Base-by-base conservation (phyloP, 2,329 filamentous ascomycete species). In the Fusarium pseudograminearum region DNA sequence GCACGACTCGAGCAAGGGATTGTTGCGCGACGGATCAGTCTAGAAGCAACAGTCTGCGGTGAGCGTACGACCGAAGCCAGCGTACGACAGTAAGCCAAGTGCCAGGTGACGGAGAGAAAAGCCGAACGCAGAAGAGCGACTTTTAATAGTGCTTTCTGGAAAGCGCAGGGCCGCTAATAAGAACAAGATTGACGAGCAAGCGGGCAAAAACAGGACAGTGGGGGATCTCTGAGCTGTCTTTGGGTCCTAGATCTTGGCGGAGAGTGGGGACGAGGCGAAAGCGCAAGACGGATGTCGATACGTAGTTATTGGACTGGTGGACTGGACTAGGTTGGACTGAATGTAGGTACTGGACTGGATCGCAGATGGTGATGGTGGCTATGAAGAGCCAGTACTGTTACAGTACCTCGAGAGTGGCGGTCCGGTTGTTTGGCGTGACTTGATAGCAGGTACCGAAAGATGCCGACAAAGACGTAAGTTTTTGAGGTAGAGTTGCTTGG, bases 181-280 rank as follows among this genome's bases (percentile, higher is more conserved):
- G 48, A 63, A 51, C 44, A 44, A 69, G 60, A 63, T 44, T 48
- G 48, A 57, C 34, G 47, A 58, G 50, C 41, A 51, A 63, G 48
- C 36, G 48, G 34, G 48, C 67, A 64, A 70, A 70, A 70, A 54
- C 53, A 57, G 34, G 53, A 64, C 67, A 59, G 67, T 62, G 67
- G 53, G 62, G 62, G 67, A 56, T 67, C 58, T 64, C 53, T 67
- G 53, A 67, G 53, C 40, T 69, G 66, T 69, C 55, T 69, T 51
- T 61, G 40, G 56, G 52, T 22, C 51, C 54, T 24, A 42, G 45
- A 67, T 70, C 62, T 70, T 70, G 67, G 67, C 57, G 55, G 54
- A 44, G 64, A 51, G 67, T 70, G 67, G 67, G 55, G 66, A 70
- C 58, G 67, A 70, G 67, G 67, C 67, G 59, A 64, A 70, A 70